phyloP scores from a whole-genome alignment of 1,284 basidiomycete genomes.

The Ustilago hordei region DNA sequence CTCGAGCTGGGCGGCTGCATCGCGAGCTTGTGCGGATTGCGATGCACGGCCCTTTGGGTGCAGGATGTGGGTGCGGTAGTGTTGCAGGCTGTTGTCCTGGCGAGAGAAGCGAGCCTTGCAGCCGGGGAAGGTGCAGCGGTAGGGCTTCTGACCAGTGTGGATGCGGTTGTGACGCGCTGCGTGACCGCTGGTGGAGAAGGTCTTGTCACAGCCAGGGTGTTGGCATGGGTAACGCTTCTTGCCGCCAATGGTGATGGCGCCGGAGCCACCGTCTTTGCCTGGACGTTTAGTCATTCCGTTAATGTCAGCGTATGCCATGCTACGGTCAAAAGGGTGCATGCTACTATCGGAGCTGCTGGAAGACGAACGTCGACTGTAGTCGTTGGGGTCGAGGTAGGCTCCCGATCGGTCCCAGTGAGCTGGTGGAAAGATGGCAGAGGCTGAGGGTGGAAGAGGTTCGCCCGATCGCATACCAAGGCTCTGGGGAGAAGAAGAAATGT shows the following conservation, averaged over 20 bases:
- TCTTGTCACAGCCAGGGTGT: constrained; percentile 75
- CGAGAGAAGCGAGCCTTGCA: constrained; percentile 68
- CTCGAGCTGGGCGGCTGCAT: constrained; percentile 45
- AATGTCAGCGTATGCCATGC: constrained; percentile 38
- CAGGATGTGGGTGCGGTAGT: constrained; percentile 67
- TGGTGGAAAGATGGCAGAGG: constrained; percentile 42
- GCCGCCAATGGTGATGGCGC: constrained; percentile 59
- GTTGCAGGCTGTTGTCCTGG: constrained; percentile 68
- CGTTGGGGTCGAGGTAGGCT: constrained; percentile 35
- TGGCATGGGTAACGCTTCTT: constrained; percentile 75
- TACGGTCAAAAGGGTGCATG: constrained; percentile 37
- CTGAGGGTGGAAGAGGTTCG: constrained; percentile 42
- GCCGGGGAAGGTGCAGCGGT: constrained; percentile 67
- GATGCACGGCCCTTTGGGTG: constrained; percentile 60
- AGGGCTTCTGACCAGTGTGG: constrained; percentile 74
- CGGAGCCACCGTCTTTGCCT: constrained; percentile 42
- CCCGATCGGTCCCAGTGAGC: constrained; percentile 49
- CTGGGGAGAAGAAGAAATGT: constrained; percentile 38
- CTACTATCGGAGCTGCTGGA: constrained; percentile 37
- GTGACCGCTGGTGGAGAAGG: constrained; percentile 85
- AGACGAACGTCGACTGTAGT: constrained; percentile 42
- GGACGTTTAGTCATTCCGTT: constrained; percentile 27
- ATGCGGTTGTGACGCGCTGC: constrained; percentile 82
- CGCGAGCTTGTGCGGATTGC: constrained; percentile 44
- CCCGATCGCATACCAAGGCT: constrained; percentile 24